Evolutionary conservation across 257 asterid genomes (phyloP).

Genomic region (Ajuga chamaepitys): DNA sequence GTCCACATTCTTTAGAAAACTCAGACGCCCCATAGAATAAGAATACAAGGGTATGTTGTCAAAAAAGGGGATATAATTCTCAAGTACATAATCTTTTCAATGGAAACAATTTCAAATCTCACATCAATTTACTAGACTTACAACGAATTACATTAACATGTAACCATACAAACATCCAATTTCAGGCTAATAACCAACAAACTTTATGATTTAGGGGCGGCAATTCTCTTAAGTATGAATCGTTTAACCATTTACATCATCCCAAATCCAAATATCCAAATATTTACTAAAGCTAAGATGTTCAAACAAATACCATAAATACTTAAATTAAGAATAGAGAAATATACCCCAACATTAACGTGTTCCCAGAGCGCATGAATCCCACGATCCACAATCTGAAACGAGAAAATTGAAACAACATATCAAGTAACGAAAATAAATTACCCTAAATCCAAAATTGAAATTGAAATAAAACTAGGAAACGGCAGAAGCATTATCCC

Average conservation of each 20-base stretch:
- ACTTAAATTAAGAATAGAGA: not conserved
- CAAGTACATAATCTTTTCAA: not conserved
- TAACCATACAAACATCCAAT: not conserved
- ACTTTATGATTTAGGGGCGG: not conserved
- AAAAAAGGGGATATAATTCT: not conserved
- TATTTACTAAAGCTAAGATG: not conserved
- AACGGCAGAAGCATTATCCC: not conserved
- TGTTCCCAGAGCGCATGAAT: conserved; percentile 55
- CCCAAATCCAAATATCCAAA: not conserved
- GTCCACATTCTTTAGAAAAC: not conserved
- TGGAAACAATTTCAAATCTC: not conserved
- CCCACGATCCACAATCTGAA: conserved; percentile 70
- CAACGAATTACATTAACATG: not conserved
- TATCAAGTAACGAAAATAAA: conserved; percentile 1
- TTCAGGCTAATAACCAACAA: not conserved
- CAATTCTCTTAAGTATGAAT: not conserved
- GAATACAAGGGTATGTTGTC: not conserved
- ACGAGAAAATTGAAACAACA: conserved; percentile 13
- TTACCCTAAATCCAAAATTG: not conserved
- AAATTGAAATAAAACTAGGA: not conserved
- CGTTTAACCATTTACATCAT: not conserved
- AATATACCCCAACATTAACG: conserved; percentile 63
- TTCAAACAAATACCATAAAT: not conserved
- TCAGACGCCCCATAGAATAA: not conserved
- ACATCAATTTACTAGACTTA: not conserved